Base-by-base conservation (phyloP, 2,329 filamentous ascomycete species). In the Trichoderma lentiforme region DNA sequence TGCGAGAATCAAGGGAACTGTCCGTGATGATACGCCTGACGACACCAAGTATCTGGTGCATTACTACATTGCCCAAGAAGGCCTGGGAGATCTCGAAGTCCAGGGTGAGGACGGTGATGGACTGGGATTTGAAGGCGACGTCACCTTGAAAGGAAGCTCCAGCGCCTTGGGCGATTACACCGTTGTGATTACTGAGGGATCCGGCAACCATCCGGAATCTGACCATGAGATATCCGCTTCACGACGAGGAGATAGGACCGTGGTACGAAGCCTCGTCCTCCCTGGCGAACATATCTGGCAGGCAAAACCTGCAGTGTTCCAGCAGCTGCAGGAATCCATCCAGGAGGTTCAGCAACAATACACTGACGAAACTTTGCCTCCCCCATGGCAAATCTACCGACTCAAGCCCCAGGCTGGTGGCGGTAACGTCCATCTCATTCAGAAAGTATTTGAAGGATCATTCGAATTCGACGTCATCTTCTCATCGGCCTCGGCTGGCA, bases 391-490 rank as follows among this genome's bases (percentile, higher is more conserved):
- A 80, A 87, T 95, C 1, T 98, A 97, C 81, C 93, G 93, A 7
- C 86, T 98, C 69, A 82, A 86, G 58, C 92, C 97, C 79, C 81
- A 83, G 36, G 90, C 92, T 3, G 89, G 88, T 6, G 77, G 82
- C 14, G 95, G 94, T 34, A 98, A 98, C 78, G 83, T 93, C 15
- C 95, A 99, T 74, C 83, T 97, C 53, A 86, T 98, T 18, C 94
- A 99, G 82, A 98, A 97, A 83, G 89, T 94, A 2, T 98, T 97
- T 76, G 89, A 95, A 76, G 95, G 96, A 2, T 81, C 91, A 1
- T 99, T 98, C 78, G 94, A 95, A 84, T 98, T 98, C 76, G 96
- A 98, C 79, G 86, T 98, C 68, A 86, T 98, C 63, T 98, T 94
- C 83, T 94, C 93, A 5, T 97, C 95, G 73, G 90, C 84, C 15